Evolutionary conservation across 306 rosid genomes (phyloP).

Genomic region (Quercus dentata): DNA sequence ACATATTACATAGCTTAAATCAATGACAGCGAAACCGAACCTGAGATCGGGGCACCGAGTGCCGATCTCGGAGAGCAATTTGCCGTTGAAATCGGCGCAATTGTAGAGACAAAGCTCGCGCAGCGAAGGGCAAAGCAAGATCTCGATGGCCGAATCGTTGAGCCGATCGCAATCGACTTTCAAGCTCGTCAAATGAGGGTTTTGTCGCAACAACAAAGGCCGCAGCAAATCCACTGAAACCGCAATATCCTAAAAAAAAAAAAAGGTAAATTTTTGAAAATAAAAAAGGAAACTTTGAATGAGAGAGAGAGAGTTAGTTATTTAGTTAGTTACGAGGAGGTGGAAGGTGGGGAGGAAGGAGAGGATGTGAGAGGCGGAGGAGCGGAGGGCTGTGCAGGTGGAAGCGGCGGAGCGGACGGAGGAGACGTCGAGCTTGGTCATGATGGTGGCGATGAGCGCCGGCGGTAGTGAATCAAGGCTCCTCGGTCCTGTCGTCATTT

Average conservation of each 20-base stretch:
- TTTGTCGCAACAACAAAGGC: slow-evolving; percentile 66
- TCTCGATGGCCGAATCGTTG: slow-evolving; percentile 63
- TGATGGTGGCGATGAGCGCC: slow-evolving; percentile 56
- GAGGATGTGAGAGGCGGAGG: slow-evolving; percentile 60
- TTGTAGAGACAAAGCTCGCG: slow-evolving; percentile 71
- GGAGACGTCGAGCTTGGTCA: slow-evolving; percentile 76
- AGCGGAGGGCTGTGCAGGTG: slow-evolving; percentile 59
- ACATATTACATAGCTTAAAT: no score
- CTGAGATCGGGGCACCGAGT: slow-evolving; percentile 65
- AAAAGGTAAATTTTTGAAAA: not conserved
- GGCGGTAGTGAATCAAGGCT: slow-evolving; percentile 62
- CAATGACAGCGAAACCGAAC: slow-evolving; percentile 19
- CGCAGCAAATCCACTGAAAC: slow-evolving; percentile 53
- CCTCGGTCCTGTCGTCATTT: not conserved
- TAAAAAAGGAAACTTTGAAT: not conserved
- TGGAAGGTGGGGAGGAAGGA: slow-evolving; percentile 72
- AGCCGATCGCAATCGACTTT: slow-evolving; percentile 75
- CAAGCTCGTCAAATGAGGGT: slow-evolving; percentile 56
- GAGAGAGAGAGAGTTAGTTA: not conserved
- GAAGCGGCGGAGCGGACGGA: slow-evolving; percentile 75
- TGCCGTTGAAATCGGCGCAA: slow-evolving; percentile 81
- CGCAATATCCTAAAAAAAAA: slow-evolving; percentile 50
- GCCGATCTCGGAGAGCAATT: slow-evolving; percentile 81
- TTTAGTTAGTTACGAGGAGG: slow-evolving; percentile 45
- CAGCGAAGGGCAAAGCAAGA: slow-evolving; percentile 61